Evolutionary conservation across 139 green algal genomes (phyloP).

Genomic region (Volvox reticuliferus): DNA sequence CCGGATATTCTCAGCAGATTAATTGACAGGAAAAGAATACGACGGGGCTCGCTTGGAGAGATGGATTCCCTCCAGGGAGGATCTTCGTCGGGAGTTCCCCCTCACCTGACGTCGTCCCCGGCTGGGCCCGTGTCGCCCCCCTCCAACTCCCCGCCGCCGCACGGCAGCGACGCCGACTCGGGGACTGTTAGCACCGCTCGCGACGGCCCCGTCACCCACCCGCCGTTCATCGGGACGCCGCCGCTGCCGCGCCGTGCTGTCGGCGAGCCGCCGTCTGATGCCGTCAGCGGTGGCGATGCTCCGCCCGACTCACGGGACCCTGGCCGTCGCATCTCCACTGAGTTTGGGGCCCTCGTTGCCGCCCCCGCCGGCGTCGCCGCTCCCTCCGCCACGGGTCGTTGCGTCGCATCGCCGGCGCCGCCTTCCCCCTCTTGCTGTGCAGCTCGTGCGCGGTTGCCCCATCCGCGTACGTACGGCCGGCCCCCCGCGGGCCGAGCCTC

Average conservation of each 20-base stretch:
- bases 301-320: neutral
- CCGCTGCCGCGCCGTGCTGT: neutral
- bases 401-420: neutral
- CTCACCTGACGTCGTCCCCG: neutral
- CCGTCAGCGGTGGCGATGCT: neutral
- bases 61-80: no score
- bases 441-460: neutral
- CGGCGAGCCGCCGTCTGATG: no score
- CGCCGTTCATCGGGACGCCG: neutral
- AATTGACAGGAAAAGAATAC: no score
- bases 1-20: no score
- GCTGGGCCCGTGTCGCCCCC: neutral
- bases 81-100: no score
- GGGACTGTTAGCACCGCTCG: neutral
- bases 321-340: constrained; percentile 1
- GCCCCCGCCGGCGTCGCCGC: neutral
- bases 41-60: no score
- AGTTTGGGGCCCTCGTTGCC: neutral
- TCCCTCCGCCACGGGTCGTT: neutral
- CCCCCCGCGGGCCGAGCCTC: constrained; percentile 78
- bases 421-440: neutral
- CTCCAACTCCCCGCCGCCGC: neutral
- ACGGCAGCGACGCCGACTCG: neutral
- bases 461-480: constrained; percentile 45
- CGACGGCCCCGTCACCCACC: neutral